Percentiles rank a stretch among this genome's conserved stretches.
These are phyloP conservation scores for Coemansia sp. DNA, from an alignment of 192 early-diverging fungal genomes.

Conservation along the genomic window DNA sequence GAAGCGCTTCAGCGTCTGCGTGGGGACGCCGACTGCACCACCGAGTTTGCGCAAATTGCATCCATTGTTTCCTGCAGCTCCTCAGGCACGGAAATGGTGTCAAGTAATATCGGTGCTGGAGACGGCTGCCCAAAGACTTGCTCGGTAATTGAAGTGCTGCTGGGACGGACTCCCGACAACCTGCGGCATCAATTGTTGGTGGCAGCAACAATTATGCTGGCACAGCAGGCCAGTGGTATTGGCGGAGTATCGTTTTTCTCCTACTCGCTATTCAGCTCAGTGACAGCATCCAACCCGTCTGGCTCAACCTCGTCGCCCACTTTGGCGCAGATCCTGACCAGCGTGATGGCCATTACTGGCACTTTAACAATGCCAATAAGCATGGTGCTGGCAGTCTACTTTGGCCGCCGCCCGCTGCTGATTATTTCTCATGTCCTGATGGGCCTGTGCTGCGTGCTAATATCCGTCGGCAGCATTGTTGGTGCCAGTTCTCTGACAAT, in stretches of 20 bases:
- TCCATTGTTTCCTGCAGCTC: no score
- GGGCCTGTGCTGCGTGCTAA: conserved; percentile 53
- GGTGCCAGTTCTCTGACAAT: conserved; percentile 51
- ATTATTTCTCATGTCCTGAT: conserved; percentile 59
- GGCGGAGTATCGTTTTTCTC: conserved; percentile 77
- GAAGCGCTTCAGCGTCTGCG: conserved; percentile 52
- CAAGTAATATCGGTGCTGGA: neutral
- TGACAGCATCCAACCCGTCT: conserved; percentile 1
- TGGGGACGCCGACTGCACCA: conserved; percentile 42
- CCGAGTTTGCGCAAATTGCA: conserved; percentile 56
- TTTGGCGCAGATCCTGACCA: conserved; percentile 32
- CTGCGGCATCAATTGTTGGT: conserved; percentile 59
- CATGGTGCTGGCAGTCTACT: conserved; percentile 55
- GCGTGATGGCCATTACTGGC: conserved; percentile 24
- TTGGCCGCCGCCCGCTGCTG: conserved; percentile 65
- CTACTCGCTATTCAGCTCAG: conserved; percentile 61
- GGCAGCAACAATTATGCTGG: conserved; percentile 57
- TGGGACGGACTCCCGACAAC: conserved; percentile 50
- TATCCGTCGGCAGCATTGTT: conserved; percentile 57
- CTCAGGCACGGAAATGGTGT: conserved; percentile 12
- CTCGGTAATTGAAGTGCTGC: conserved; percentile 50
- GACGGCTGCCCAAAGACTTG: conserved; percentile 6
- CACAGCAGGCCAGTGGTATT: conserved; percentile 78
- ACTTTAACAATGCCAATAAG: conserved; percentile 12
- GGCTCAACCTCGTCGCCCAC: conserved; percentile 22